phyloP scores from a whole-genome alignment of 257 asterid genomes.

The Salvia miltiorrhiza region DNA sequence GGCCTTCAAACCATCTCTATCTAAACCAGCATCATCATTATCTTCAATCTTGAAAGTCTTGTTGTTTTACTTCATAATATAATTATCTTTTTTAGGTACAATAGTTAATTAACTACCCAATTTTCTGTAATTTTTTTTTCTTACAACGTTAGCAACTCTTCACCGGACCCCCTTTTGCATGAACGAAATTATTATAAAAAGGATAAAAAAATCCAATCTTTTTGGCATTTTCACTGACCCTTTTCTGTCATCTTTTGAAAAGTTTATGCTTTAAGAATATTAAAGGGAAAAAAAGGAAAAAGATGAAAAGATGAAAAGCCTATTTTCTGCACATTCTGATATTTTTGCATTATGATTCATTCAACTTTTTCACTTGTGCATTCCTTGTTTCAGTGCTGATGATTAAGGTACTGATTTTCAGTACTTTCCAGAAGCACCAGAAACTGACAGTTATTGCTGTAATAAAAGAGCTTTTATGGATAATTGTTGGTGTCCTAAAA shows the following conservation, averaged over 20 bases:
- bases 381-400: conserved; percentile 30
- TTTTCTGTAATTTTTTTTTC: background rate
- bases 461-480: conserved; percentile 15
- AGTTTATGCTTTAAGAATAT: conserved; percentile 26
- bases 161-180: background rate
- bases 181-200: background rate
- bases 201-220: background rate
- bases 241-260: conserved; percentile 7
- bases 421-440: conserved; percentile 36
- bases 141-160: no score
- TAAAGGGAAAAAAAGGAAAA: conserved; percentile 24
- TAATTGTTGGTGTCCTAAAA: conserved; percentile 27
- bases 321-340: conserved; percentile 28
- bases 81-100: conserved; percentile 17
- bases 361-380: conserved; percentile 14
- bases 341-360: conserved; percentile 15
- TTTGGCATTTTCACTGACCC: conserved; percentile 19
- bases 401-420: conserved; percentile 36
- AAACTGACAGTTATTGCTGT: conserved; percentile 30
- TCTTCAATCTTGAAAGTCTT: conserved; percentile 21
- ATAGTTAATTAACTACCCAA: background rate
- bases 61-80: conserved; percentile 10
- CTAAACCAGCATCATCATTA: conserved; percentile 32
- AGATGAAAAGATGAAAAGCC: no score
- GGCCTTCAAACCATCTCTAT: conserved; percentile 27